Evolutionary conservation across 1,284 basidiomycete genomes (phyloP).

Genomic region (Papiliotrema laurentii): DNA sequence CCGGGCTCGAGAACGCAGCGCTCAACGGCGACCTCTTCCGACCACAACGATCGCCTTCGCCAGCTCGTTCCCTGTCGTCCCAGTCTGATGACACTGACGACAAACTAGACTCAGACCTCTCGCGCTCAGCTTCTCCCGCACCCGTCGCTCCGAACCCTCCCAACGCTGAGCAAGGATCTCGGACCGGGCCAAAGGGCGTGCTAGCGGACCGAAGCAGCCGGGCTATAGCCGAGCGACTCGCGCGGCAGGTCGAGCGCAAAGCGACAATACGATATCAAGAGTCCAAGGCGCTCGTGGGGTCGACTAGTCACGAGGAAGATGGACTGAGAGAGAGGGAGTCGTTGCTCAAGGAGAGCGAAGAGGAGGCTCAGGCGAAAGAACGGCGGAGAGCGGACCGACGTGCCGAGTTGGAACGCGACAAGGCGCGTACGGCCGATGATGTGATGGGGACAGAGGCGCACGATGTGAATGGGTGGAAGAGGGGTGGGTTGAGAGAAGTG

Average conservation of each 20-base stretch:
- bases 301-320: constrained; percentile 31
- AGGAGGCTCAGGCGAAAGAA: constrained; percentile 6
- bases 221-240: constrained; percentile 1
- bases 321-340: constrained; percentile 9
- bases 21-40: constrained; percentile 27
- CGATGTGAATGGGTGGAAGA: constrained; percentile 7
- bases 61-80: constrained; percentile 21
- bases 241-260: constrained; percentile 2
- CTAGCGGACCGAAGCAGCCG: constrained; percentile 29
- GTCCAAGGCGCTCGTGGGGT: constrained; percentile 21
- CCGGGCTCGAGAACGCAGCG: constrained; percentile 27
- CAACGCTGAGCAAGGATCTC: constrained; percentile 17
- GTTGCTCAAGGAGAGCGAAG: constrained; percentile 10
- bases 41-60: constrained; percentile 15
- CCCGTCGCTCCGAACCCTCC: background rate
- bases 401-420: constrained; percentile 9
- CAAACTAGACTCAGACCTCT: constrained; percentile 30
- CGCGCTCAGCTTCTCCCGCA: constrained; percentile 9
- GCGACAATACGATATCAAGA: constrained; percentile 16
- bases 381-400: constrained; percentile 10
- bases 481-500: constrained; percentile 35
- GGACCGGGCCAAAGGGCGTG: constrained; percentile 47
- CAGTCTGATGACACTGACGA: constrained; percentile 30
- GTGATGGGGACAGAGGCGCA: background rate
- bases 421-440: background rate